Evolutionary conservation across 148 eudicot species (phyloP).

Genomic region (Polygonum maritimum): DNA sequence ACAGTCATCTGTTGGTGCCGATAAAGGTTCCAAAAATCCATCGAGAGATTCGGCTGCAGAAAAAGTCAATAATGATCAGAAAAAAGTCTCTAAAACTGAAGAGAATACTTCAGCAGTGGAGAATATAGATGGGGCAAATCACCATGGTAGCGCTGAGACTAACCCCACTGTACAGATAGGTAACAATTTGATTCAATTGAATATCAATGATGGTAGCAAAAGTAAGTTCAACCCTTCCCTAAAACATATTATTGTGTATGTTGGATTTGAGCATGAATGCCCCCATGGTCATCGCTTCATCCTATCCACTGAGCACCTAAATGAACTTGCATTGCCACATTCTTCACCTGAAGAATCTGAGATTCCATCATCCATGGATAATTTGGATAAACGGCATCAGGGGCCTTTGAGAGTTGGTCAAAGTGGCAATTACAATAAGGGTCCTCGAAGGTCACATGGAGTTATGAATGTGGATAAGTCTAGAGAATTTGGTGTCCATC

Average conservation of each 20-base stretch:
- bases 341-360: conserved; percentile 47
- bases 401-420: conserved; percentile 39
- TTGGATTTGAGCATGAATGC: conserved; percentile 96
- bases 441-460: conserved; percentile 24
- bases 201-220: conserved; percentile 28
- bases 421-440: conserved; percentile 42
- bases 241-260: conserved; percentile 47
- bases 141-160: conserved; percentile 19
- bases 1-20: conserved; percentile 30
- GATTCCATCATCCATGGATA: conserved; percentile 27
- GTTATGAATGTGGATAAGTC: conserved; percentile 33
- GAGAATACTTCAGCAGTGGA: conserved; percentile 25
- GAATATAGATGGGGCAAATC: conserved; percentile 20
- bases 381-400: conserved; percentile 35
- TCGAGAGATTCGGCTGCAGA: conserved; percentile 28
- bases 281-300: conserved; percentile 91
- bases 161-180: conserved; percentile 50
- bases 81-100: conserved; percentile 31
- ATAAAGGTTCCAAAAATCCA: conserved; percentile 40
- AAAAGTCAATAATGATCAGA: conserved; percentile 26
- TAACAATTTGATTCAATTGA: conserved; percentile 44
- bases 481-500: conserved; percentile 27
- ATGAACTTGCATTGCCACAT: conserved; percentile 52
- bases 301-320: conserved; percentile 60
- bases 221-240: conserved; percentile 26